Conservation (phyloP, 1,139 yeast species). For the Zygoascus hellenicus region DNA sequence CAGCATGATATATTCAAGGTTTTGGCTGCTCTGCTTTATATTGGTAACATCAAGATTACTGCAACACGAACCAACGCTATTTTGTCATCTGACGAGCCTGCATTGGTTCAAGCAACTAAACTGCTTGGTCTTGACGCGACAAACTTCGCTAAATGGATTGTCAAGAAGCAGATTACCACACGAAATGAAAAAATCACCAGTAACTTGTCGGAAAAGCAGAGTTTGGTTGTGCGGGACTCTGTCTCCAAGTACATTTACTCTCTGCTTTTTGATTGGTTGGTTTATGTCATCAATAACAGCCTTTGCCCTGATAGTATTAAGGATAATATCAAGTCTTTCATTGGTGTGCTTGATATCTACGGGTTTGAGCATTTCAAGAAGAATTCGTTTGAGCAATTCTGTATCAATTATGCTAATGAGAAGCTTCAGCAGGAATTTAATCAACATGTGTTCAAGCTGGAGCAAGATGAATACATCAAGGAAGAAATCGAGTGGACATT, state of each 20-base stretch:
- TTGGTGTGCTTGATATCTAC: constrained; percentile 95
- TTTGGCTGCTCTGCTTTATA: constrained; percentile 83
- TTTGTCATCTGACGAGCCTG: constrained; percentile 81
- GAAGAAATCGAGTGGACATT: constrained; percentile 97
- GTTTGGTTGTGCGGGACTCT: constrained; percentile 89
- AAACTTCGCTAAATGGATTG: constrained; percentile 83
- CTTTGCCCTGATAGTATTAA: constrained; percentile 69
- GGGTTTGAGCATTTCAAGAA: constrained; percentile 95
- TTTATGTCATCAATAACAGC: constrained; percentile 71
- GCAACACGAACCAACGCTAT: constrained; percentile 84
- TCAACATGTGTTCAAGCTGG: constrained; percentile 94
- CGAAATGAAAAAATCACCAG: constrained; percentile 88
- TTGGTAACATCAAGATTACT: constrained; percentile 87
- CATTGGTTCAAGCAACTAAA: constrained; percentile 74
- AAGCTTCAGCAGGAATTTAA: constrained; percentile 96
- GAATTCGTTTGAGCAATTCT: constrained; percentile 94
- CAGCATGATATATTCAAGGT: constrained; percentile 71
- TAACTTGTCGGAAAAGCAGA: constrained; percentile 77
- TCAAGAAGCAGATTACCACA: constrained; percentile 89
- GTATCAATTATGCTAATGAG: constrained; percentile 96
- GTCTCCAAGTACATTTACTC: constrained; percentile 92
- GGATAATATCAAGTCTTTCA: constrained; percentile 59
- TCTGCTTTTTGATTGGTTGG: constrained; percentile 93
- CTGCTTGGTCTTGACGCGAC: constrained; percentile 74
- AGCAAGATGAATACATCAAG: constrained; percentile 87